Evolutionary conservation across 148 eudicot genomes (phyloP), one percentile per base, ranked within the genome.

Genomic region (Camellia sinensis): DNA sequence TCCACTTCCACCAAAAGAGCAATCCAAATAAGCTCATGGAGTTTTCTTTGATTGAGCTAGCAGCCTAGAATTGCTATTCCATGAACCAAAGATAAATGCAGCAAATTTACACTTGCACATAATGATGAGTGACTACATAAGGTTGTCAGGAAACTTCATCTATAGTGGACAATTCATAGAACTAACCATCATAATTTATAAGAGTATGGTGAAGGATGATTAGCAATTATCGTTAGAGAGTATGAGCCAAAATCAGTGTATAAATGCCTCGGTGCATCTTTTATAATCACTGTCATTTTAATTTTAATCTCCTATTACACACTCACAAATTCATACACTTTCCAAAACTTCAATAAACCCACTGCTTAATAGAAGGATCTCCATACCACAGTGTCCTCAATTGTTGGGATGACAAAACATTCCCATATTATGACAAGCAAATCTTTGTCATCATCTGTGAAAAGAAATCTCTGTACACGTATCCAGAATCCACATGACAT

Each of bases 1-100:
- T 70, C 73, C 73, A 70, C 54, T 7, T n/a, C 52, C 73, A 45
- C 29, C 53, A 1, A 70, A 70, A 67, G 29, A 45, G 29, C 73
- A 70, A 70, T 45, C 54, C 45, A 69, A 44, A 12, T 46, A 70
- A 19, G 71, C 71, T 45, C 29, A 17, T 7, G 14, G 15, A 3
- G 62, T 13, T 13, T 14, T 45, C 54, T n/a, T 17, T 70, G 5
- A 45, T 70, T 70, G 54, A 44, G 19, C 13, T n/a, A 48, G 40
- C 46, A 48, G 57, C 57, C 57, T 71, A 46, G 17, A 71, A 71
- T 45, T 48, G 57, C 15, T 52, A 46, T 15, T 8, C 40, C 52
- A 71, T 15, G 3, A 71, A 48, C 57, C 40, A 19, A 46, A 71
- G 74, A 50, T 40, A 19, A 48, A 45, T 48, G 54, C 57, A 50